Conservation (phyloP, 805 yeast genomes). For the Dipodascus geniculatus region DNA sequence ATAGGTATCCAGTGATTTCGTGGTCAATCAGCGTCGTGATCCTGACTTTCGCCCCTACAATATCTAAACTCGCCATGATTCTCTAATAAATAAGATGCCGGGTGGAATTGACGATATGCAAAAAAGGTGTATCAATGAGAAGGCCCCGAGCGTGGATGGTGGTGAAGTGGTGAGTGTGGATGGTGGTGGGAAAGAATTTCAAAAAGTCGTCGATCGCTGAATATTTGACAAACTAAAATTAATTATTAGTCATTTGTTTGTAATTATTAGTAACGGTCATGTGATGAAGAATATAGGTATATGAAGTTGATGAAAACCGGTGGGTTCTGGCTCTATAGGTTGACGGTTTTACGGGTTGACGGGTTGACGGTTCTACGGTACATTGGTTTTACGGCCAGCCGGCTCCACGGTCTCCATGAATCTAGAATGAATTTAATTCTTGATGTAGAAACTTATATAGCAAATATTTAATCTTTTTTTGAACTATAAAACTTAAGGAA, state of each 20-base stretch:
- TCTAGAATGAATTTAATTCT: not conserved
- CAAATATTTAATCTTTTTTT: too few species aligned
- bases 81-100: not conserved
- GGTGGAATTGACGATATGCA: not conserved
- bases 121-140: not conserved
- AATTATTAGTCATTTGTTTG: not conserved
- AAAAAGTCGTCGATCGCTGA: not conserved
- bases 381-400: too few species aligned
- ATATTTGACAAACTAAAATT: not conserved
- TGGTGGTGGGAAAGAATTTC: not conserved
- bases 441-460: too few species aligned
- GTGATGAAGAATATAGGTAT: too few species aligned
- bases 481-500: too few species aligned
- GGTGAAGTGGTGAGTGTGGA: not conserved
- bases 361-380: too few species aligned
- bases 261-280: too few species aligned
- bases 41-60: conserved; percentile 30
- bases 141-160: not conserved
- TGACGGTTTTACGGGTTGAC: too few species aligned
- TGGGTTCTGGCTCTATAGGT: too few species aligned
- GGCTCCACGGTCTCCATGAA: too few species aligned
- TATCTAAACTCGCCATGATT: not conserved
- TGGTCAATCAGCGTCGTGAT: conserved; percentile 49
- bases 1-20: conserved; percentile 48
- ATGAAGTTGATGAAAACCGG: too few species aligned